Conservation (phyloP, 2,329 filamentous ascomycete genomes). For the Thielaviopsis punctulata region DNA sequence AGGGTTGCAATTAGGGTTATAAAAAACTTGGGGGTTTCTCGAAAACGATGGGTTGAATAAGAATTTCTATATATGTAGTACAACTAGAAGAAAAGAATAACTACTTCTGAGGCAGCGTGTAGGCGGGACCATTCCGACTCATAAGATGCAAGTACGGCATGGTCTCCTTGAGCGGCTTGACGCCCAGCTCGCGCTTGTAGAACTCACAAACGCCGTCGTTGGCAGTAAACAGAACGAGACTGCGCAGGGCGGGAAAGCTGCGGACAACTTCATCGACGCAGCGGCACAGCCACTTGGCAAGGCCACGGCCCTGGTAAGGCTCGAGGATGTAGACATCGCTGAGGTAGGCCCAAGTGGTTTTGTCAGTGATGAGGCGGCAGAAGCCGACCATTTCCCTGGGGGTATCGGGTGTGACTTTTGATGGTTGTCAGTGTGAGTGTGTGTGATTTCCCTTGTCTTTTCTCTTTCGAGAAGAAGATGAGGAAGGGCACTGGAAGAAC, state of each 20-base stretch:
- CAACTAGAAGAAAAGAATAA: not conserved
- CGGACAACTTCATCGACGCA: conserved; percentile 39
- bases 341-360: conserved; percentile 47
- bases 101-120: not conserved
- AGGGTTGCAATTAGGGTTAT: conserved; percentile 29
- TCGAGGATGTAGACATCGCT: conserved; percentile 51
- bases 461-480: too few species aligned
- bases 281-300: conserved; percentile 47
- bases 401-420: conserved; percentile 19
- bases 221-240: conserved; percentile 36
- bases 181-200: conserved; percentile 31
- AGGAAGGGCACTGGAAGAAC: too few species aligned
- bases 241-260: conserved; percentile 41
- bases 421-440: conserved; percentile 6
- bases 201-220: conserved; percentile 20
- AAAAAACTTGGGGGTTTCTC: not conserved
- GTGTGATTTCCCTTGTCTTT: too few species aligned
- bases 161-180: conserved; percentile 25
- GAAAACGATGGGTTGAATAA: not conserved
- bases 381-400: conserved; percentile 24
- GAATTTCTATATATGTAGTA: too few species aligned
- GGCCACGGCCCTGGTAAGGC: conserved; percentile 40
- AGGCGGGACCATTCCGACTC: conserved; percentile 5
- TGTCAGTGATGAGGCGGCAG: conserved; percentile 48
- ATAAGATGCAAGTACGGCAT: not conserved